These are phyloP conservation scores for Aspergillus aculeatus DNA, from an alignment of 2,329 filamentous ascomycete species.

Conservation along the genomic window DNA sequence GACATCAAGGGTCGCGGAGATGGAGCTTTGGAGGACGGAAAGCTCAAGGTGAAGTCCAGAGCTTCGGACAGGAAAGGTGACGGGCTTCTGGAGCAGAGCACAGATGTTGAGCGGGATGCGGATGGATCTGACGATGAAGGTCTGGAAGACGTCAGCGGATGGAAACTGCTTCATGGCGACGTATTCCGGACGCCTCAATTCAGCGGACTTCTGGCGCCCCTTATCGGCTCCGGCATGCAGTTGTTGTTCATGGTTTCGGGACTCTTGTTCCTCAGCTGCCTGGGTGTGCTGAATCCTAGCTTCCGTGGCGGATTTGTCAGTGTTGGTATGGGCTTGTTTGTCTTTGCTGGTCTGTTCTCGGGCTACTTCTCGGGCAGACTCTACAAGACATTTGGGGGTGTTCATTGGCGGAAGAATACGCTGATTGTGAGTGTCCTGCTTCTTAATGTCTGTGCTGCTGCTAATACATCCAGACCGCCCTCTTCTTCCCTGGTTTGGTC, in stretches of 20 bases:
- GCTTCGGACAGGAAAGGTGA: slow-evolving; percentile 56
- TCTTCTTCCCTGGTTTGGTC: slow-evolving; percentile 74
- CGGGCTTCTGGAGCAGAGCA: slow-evolving; percentile 59
- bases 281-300: slow-evolving; percentile 79
- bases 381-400: slow-evolving; percentile 79
- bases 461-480: slow-evolving; percentile 56
- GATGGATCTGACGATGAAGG: slow-evolving; percentile 68
- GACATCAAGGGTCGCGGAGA: slow-evolving; percentile 77
- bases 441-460: background rate
- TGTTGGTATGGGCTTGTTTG: slow-evolving; percentile 77
- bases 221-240: slow-evolving; percentile 84
- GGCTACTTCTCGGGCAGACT: slow-evolving; percentile 83
- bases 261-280: slow-evolving; percentile 68
- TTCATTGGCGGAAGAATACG: slow-evolving; percentile 72
- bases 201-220: slow-evolving; percentile 71
- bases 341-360: slow-evolving; percentile 79
- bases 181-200: slow-evolving; percentile 74
- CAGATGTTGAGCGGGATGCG: slow-evolving; percentile 52
- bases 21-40: slow-evolving; percentile 64
- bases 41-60: slow-evolving; percentile 52
- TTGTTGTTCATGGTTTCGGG: slow-evolving; percentile 77
- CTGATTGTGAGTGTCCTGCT: slow-evolving; percentile 50
- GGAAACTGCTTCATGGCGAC: slow-evolving; percentile 86
- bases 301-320: slow-evolving; percentile 89
- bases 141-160: slow-evolving; percentile 77